Evolutionary conservation across 108 stramenopile genomes (phyloP), one percentile per base, ranked within the genome.

Genomic region (Fistulifera solaris): DNA sequence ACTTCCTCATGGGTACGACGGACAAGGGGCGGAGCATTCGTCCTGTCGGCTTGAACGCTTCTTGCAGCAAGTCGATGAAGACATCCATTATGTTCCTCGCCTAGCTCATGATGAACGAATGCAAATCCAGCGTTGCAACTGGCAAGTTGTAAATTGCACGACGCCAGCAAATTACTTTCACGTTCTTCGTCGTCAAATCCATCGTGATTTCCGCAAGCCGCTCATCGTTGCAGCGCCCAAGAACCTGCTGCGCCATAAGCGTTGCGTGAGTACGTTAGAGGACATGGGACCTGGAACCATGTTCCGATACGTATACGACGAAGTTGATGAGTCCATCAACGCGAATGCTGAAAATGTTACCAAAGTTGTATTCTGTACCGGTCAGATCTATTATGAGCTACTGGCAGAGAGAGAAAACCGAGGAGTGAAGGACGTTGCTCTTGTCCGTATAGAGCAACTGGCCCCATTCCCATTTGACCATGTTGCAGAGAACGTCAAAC

Each of bases 161-260:
- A 98, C 99, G 19, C 96, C 99, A 11, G 99, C 99, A 46, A 98
- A 98, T 70, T 98, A 96, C 76, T 99, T 96, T 83, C 99, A 99
- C 73, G 89, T 86, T 63, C 85, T 99, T 51, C 85, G 99, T 39
- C 84, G 99, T 45, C 99, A 99, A 78, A 81, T 97, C 17, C 98
- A 98, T 71, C 92, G 97, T 38, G 95, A 97, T 59, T 98, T 98
- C 94, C 94, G 99, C 62, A 99, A 99, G 76, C 97, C 99, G 14
- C 75, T 99, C 56, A 70, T 99, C 55, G 91, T 99, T 24, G 80
- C 88, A 16, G 73, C 99, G 47, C 97, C 99, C 27, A 99, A 99
- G 85, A 93, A 85, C 61, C 76, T 99, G 50, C 73, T 99, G 43
- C 80, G 97, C 46, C 71, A 91, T 71, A 93, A 93, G 67, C 52